Base-by-base conservation (phyloP, 2,329 filamentous ascomycete genomes). In the Xylariaceae sp. region DNA sequence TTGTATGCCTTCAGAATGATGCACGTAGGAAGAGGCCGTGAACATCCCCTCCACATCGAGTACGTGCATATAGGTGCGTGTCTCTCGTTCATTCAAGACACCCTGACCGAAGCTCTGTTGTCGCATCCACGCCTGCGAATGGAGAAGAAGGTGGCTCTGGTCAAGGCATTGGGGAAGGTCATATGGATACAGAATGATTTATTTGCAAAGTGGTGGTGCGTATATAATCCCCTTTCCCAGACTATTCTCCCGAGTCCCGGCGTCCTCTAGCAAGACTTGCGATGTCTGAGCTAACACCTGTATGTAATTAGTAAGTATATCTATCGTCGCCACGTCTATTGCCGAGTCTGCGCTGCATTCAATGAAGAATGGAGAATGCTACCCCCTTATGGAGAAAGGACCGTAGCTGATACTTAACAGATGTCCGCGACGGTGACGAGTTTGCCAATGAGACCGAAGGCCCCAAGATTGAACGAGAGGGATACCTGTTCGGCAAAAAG, bases 111-210 rank as follows among this genome's bases (percentile, higher is more conserved):
- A 66, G 88, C 88, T 15, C 84, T 92, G 48, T 78, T 92, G 47
- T 85, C 80, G 3, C 80, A 90, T 64, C 87, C 87, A 1, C 79
- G 80, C 2, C 75, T 94, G 36, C 76, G 79, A 36, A 76, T 88
- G 63, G 75, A 78, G 53, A 80, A 80, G 70, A 92, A 92, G 72
- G 84, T 87, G 16, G 85, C 81, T 19, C 78, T 92, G 4, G 79
- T 92, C 44, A 88, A 86, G 67, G 88, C 89, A 0, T 75, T 92
- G 19, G 83, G 83, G 58, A 92, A 94, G 69, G 84, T 92, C 22
- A 85, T 92, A 60, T 92, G 88, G 88, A 91, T 92, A 61, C 89
- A 92, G 71, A 92, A 92, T 67, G 88, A 92, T 69, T 76, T 92
- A 29, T 88, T 92, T 68, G 86, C 88, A n/a, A 88, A 87, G 68